Conservation (phyloP, 1,284 basidiomycete genomes). For the Prillingera fragicola region DNA sequence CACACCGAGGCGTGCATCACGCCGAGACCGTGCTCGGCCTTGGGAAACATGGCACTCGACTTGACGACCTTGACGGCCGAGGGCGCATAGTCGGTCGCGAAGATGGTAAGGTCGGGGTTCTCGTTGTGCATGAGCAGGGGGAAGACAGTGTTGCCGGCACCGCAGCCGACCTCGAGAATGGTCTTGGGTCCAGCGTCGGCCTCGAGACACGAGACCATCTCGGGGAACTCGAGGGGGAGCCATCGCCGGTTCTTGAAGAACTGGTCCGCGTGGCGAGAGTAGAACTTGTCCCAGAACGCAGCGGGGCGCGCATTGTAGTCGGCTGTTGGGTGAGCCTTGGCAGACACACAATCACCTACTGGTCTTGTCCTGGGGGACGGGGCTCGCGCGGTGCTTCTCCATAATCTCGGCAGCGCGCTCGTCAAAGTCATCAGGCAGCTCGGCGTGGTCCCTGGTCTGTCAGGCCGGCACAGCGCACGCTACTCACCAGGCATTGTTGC, state of each 20-base stretch:
- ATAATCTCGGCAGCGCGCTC: conserved; percentile 64
- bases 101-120: conserved; percentile 67
- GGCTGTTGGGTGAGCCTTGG: conserved; percentile 57
- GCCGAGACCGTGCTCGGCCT: conserved; percentile 61
- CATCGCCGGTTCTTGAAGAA: conserved; percentile 93
- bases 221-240: conserved; percentile 88
- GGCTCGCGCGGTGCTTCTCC: conserved; percentile 60
- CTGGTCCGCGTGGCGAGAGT: conserved; percentile 64
- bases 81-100: conserved; percentile 85
- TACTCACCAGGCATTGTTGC: conserved; percentile 47
- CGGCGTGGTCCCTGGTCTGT: conserved; percentile 69
- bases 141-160: conserved; percentile 90
- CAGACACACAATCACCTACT: conserved; percentile 48
- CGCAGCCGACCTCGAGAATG: conserved; percentile 81
- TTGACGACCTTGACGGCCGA: conserved; percentile 88
- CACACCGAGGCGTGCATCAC: conserved; percentile 71
- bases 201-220: conserved; percentile 65
- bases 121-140: conserved; percentile 75
- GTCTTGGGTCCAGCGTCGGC: conserved; percentile 66
- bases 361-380: conserved; percentile 57
- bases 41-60: conserved; percentile 65
- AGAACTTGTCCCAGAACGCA: conserved; percentile 76
- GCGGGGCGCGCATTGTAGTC: conserved; percentile 41
- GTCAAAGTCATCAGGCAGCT: conserved; percentile 69
- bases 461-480: not conserved